phyloP scores from a whole-genome alignment of 2,329 filamentous ascomycete genomes.

The Purpureocillium takamizusanense region DNA sequence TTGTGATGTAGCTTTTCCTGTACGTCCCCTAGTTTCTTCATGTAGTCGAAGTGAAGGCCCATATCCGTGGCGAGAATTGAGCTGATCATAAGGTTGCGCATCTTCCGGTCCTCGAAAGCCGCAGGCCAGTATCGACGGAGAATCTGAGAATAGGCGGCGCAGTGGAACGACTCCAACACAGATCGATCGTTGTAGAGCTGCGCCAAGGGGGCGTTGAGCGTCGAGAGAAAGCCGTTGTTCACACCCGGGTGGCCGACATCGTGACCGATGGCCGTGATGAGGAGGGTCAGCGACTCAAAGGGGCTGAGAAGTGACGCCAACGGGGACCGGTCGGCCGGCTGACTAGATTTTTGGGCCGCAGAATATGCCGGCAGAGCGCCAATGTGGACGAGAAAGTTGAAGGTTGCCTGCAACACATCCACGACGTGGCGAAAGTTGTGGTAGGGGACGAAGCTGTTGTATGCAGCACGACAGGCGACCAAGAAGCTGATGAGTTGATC shows the following conservation, averaged over 20 bases:
- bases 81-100: slow-evolving; percentile 89
- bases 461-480: slow-evolving; percentile 82
- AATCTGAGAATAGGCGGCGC: slow-evolving; percentile 93
- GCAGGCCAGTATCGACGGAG: slow-evolving; percentile 84
- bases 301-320: slow-evolving; percentile 71
- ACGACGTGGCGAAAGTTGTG: slow-evolving; percentile 98
- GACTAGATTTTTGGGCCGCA: slow-evolving; percentile 21
- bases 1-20: slow-evolving; percentile 68
- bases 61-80: slow-evolving; percentile 98
- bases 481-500: slow-evolving; percentile 80
- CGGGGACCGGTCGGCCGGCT: slow-evolving; percentile 42
- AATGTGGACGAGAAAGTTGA: slow-evolving; percentile 78
- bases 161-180: slow-evolving; percentile 94
- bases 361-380: slow-evolving; percentile 64
- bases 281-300: slow-evolving; percentile 78
- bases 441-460: slow-evolving; percentile 93
- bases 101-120: slow-evolving; percentile 66
- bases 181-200: slow-evolving; percentile 96
- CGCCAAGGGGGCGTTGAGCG: slow-evolving; percentile 83
- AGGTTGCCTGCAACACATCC: slow-evolving; percentile 89
- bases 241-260: slow-evolving; percentile 96
- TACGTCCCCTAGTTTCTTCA: slow-evolving; percentile 74
- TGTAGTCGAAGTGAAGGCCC: slow-evolving; percentile 94
- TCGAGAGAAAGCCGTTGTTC: slow-evolving; percentile 93
- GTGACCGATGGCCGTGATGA: slow-evolving; percentile 94